A percentile compares a stretch with the other conserved stretches of the same genome.
phyloP scores from a whole-genome alignment of 768 basidiomycete genomes.

The Tricholoma matsutake region DNA sequence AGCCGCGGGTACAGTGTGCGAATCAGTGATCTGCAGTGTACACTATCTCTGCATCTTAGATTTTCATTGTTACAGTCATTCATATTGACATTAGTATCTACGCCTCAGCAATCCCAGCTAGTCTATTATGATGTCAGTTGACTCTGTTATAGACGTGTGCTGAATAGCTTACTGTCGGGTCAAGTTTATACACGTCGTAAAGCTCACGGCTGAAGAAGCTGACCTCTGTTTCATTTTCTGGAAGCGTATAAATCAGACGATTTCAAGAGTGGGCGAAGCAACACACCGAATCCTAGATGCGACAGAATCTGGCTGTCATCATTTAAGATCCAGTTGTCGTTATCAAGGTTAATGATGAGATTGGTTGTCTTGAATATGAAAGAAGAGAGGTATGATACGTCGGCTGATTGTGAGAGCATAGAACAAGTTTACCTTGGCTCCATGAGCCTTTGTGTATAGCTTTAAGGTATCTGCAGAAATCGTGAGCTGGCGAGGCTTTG shows the following conservation, averaged over 20 bases:
- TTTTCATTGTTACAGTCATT: slow-evolving; percentile 32
- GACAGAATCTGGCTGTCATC: slow-evolving; percentile 65
- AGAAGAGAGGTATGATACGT: background rate
- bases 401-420: background rate
- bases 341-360: slow-evolving; percentile 95
- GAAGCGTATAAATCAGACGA: background rate
- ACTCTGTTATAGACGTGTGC: background rate
- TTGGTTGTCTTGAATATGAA: slow-evolving; percentile 75
- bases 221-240: slow-evolving; percentile 95
- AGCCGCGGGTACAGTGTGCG: slow-evolving; percentile 94
- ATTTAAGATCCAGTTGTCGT: slow-evolving; percentile 88
- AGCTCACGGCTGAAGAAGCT: slow-evolving; percentile 81
- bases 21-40: slow-evolving; percentile 57
- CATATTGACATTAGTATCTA: slow-evolving; percentile 38
- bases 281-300: slow-evolving; percentile 72
- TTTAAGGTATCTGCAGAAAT: slow-evolving; percentile 79
- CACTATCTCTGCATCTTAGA: slow-evolving; percentile 24
- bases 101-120: slow-evolving; percentile 40
- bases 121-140: slow-evolving; percentile 28
- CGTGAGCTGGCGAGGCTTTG: slow-evolving; percentile 3
- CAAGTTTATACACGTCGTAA: slow-evolving; percentile 78
- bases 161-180: slow-evolving; percentile 66
- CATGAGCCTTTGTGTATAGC: slow-evolving; percentile 91
- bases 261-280: background rate
- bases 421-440: slow-evolving; percentile 67